phyloP scores from a whole-genome alignment of 192 early-diverging fungal genomes.

The Obelidium mucronatum region DNA sequence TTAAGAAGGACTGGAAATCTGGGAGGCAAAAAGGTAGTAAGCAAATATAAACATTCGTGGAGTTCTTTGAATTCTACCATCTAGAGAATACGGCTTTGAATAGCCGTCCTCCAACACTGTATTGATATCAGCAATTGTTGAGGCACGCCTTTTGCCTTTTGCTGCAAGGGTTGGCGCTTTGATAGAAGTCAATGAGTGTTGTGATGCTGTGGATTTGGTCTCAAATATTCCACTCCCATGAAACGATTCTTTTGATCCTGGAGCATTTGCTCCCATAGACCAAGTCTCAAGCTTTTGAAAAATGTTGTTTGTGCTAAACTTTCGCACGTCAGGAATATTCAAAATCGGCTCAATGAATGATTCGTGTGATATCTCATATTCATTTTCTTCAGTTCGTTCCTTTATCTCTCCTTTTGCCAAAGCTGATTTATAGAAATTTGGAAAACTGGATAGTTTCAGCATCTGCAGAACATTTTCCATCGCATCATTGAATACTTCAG shows the following conservation, averaged over 20 bases:
- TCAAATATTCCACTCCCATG: background rate
- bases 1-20: conserved; percentile 7
- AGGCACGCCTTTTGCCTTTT: background rate
- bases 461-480: conserved; percentile 35
- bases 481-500: conserved; percentile 41
- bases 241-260: conserved; percentile 22
- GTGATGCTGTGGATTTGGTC: background rate
- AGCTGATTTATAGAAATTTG: conserved; percentile 43
- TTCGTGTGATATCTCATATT: background rate
- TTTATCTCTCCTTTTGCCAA: background rate
- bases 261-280: background rate
- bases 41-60: too few species aligned
- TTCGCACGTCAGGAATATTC: background rate
- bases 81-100: background rate
- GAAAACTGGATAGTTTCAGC: conserved; percentile 42
- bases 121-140: background rate
- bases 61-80: too few species aligned
- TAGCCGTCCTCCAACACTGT: conserved; percentile 1
- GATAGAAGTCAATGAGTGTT: background rate
- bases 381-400: background rate
- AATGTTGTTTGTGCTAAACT: conserved; percentile 17
- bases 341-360: background rate
- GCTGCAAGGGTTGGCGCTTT: too few species aligned
- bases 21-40: background rate
- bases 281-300: conserved; percentile 12